Base-by-base conservation (phyloP, 2,329 filamentous ascomycete genomes). In the Penicillium sp. region DNA sequence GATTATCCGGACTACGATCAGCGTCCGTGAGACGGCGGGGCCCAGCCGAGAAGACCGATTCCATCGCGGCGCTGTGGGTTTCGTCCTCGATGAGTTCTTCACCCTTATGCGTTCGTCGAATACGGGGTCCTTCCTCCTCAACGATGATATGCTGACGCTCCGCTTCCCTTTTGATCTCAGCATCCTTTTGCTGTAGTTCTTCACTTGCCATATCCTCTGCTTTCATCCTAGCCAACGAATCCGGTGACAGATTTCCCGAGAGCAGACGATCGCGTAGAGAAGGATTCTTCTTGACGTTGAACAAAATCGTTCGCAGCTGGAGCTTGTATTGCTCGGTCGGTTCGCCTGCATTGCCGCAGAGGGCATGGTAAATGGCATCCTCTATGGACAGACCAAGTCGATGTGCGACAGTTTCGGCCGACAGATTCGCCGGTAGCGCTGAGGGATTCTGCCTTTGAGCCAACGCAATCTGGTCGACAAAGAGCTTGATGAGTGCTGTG, bases 51-150 rank as follows among this genome's bases (percentile, higher is more conserved):
- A 75, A 74, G 32, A 75, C 68, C 5, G 73, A 72, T 51, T 78
- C 75, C 27, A 69, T 68, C 32, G 70, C 63, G 36, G 70, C 71
- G 49, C 64, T 62, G 52, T 76, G 69, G 43, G 71, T 76, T 32
- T 94, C 88, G 39, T 86, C 83, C 52, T 91, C 90, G 12, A 97
- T 79, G 12, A 95, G 69, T 65, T 97, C 93, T 49, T 96, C 90
- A 9, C 93, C 93, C 68, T 97, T 97, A 73, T 97, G 91, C 2
- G 91, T 96, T 57, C 88, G 83, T 60, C 90, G 81, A 48, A 96
- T 84, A 3, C 90, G 83, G 4, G 90, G 86, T 1, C 81, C 89
- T 42, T 81, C 78, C 18, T 87, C 81, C 11, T 88, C 81, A 50
- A 91, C 83, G 32, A 95, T 79, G 40, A 93, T 90, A 39, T 91